These are phyloP conservation scores for Eremomyces bilateralis DNA, from an alignment of 495 filamentous ascomycete genomes.

Conservation along the genomic window DNA sequence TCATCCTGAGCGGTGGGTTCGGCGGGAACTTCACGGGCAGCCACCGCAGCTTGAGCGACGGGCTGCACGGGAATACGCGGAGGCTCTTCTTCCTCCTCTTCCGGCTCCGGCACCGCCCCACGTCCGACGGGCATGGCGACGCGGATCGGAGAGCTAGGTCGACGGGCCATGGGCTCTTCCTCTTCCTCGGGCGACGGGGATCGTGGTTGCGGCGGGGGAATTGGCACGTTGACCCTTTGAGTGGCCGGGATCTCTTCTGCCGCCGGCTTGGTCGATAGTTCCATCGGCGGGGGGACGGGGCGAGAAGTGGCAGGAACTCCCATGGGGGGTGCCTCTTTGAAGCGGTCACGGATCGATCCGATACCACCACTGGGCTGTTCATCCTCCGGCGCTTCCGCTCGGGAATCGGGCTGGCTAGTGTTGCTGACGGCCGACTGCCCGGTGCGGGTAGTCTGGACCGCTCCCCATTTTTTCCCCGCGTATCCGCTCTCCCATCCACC, in stretches of 20 bases:
- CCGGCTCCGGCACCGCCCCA: constrained; percentile 26
- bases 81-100: constrained; percentile 13
- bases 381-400: constrained; percentile 27
- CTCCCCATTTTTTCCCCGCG: constrained; percentile 65
- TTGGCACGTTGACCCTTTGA: constrained; percentile 21
- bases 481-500: constrained; percentile 80
- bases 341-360: constrained; percentile 50
- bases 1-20: constrained; percentile 30
- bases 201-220: constrained; percentile 33
- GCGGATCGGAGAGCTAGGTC: constrained; percentile 52
- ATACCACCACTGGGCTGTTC: constrained; percentile 36
- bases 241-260: constrained; percentile 29
- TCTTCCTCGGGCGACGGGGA: constrained; percentile 30
- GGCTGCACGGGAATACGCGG: constrained; percentile 33
- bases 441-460: constrained; percentile 51
- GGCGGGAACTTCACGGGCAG: constrained; percentile 36
- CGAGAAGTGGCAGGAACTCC: constrained; percentile 28
- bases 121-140: constrained; percentile 72
- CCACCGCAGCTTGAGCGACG: constrained; percentile 34
- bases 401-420: constrained; percentile 34
- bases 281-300: constrained; percentile 35
- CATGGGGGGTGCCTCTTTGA: constrained; percentile 47
- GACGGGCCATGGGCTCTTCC: constrained; percentile 15
- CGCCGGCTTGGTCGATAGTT: constrained; percentile 37
- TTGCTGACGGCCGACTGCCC: constrained; percentile 38